phyloP scores from a whole-genome alignment of 73 alveolate genomes.

The Paramecium pentaurelia region DNA sequence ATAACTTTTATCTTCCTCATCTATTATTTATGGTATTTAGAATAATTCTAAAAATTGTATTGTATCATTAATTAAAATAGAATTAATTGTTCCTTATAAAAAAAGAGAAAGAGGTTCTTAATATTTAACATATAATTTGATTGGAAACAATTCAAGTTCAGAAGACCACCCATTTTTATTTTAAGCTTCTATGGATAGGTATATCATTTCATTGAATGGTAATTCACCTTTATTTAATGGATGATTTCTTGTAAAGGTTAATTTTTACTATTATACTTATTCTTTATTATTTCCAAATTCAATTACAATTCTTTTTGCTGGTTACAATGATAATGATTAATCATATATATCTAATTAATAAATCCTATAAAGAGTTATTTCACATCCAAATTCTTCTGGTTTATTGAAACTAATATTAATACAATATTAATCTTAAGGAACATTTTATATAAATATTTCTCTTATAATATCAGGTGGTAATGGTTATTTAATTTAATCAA shows the following conservation, averaged over 20 bases:
- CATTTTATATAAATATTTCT: neutral
- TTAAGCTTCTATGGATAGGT: neutral
- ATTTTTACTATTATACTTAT: neutral
- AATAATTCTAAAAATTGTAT: neutral
- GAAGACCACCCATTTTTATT: constrained; percentile 9
- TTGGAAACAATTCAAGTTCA: neutral
- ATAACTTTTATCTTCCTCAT: neutral
- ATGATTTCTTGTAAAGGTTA: neutral
- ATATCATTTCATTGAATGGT: neutral
- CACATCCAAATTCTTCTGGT: neutral
- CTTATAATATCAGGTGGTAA: constrained; percentile 23
- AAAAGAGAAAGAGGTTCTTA: neutral
- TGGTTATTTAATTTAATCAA: neutral
- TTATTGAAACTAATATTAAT: neutral
- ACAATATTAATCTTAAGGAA: neutral
- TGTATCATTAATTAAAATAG: neutral
- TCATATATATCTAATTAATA: neutral
- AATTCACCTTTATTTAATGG: neutral
- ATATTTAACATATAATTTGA: neutral
- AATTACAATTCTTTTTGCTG: neutral
- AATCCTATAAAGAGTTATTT: neutral
- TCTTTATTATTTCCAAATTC: neutral
- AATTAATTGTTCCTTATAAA: neutral
- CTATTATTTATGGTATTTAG: neutral
- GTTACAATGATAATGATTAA: neutral